Evolutionary conservation across 306 rosid species (phyloP).

Genomic region (Trifolium subterraneum): DNA sequence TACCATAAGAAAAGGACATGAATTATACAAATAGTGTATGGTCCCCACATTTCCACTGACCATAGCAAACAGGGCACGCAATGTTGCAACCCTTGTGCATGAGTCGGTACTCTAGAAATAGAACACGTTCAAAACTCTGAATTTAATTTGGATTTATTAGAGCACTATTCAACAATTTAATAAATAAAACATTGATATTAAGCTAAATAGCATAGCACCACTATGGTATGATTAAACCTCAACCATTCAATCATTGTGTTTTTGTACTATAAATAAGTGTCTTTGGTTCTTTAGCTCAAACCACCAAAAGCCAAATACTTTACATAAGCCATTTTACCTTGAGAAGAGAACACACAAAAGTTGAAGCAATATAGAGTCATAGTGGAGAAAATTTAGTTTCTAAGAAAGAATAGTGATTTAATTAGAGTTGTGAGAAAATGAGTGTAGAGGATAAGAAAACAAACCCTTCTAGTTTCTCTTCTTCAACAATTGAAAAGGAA

Average conservation of each 20-base stretch:
- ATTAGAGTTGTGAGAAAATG: conserved; percentile 22
- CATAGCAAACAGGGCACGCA: conserved; percentile 35
- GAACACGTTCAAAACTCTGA: conserved; percentile 8
- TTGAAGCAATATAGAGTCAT: background rate
- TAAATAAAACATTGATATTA: background rate
- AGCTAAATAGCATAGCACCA: background rate
- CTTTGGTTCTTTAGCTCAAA: conserved; percentile 34
- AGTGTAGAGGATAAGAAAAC: conserved; percentile 14
- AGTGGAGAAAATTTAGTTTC: background rate
- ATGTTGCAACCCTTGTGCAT: conserved; percentile 14
- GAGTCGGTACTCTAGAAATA: conserved; percentile 6
- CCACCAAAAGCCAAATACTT: background rate
- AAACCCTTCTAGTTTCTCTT: conserved; percentile 34
- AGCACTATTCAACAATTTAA: background rate
- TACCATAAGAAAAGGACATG: background rate
- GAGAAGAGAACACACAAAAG: background rate
- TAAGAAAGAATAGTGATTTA: background rate
- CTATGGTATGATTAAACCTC: conserved; percentile 15
- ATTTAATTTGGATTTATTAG: conserved; percentile 30
- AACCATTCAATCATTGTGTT: conserved; percentile 33
- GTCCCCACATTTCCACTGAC: conserved; percentile 44
- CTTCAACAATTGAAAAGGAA: conserved; percentile 27
- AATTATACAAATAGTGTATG: background rate
- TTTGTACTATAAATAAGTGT: conserved; percentile 38
- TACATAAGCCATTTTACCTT: background rate